Conservation (phyloP, 1,284 basidiomycete species). For the Crepidotus sp. region DNA sequence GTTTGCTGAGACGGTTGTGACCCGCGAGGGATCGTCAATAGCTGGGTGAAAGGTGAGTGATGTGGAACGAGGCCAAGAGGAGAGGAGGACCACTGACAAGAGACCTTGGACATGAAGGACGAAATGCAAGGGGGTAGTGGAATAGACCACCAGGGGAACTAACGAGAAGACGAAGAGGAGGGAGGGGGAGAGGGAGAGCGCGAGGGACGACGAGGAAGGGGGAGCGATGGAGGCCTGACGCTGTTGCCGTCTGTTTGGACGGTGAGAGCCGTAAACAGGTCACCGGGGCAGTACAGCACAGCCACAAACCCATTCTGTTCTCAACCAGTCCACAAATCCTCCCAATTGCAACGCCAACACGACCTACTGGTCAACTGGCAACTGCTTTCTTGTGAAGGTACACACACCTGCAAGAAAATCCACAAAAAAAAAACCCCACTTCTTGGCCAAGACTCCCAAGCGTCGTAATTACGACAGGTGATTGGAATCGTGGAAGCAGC, state of each 20-base stretch:
- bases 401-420: too few species aligned
- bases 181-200: slow-evolving; percentile 6
- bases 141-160: slow-evolving; percentile 9
- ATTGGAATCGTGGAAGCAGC: too few species aligned
- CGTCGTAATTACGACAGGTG: too few species aligned
- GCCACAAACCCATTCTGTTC: too few species aligned
- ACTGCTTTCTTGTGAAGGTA: too few species aligned
- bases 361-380: too few species aligned
- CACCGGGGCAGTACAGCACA: too few species aligned
- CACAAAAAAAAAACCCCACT: too few species aligned
- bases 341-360: too few species aligned
- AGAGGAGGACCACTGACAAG: slow-evolving; percentile 12
- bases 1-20: slow-evolving; percentile 90
- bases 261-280: not conserved
- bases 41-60: slow-evolving; percentile 31
- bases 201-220: slow-evolving; percentile 2
- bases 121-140: not conserved
- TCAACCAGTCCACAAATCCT: too few species aligned
- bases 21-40: slow-evolving; percentile 90
- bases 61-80: slow-evolving; percentile 1
- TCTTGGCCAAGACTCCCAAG: too few species aligned
- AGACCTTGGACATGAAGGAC: slow-evolving; percentile 16
- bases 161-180: slow-evolving; percentile 14
- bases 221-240: not conserved
- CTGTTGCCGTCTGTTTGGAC: too few species aligned